These are phyloP conservation scores for Lunularia cruciata DNA, from an alignment of 225 moss, liverwort and hornwort species.

Conservation along the genomic window DNA sequence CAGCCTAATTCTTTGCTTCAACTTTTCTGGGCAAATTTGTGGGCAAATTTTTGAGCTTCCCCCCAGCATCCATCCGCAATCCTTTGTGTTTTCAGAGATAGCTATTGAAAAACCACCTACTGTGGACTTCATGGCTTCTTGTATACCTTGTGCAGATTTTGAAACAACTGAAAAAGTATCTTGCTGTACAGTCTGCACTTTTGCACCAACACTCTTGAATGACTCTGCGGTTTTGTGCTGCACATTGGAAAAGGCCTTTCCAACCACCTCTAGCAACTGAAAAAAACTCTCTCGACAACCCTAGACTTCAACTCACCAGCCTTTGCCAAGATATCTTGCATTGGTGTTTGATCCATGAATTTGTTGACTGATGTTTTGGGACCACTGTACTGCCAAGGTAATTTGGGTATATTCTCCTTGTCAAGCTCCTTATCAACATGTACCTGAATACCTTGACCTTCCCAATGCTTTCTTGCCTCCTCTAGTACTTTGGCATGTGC, in stretches of 20 bases:
- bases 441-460: constrained; percentile 75
- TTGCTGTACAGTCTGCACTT: constrained; percentile 42
- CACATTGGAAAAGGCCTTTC: constrained; percentile 41
- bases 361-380: constrained; percentile 59
- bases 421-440: constrained; percentile 66
- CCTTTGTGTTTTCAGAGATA: constrained; percentile 62
- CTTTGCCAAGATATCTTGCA: constrained; percentile 71
- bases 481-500: constrained; percentile 70
- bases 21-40: no score
- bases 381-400: constrained; percentile 78
- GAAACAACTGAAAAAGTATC: constrained; percentile 41
- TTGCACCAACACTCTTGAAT: constrained; percentile 42
- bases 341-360: constrained; percentile 66
- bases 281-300: constrained; percentile 54
- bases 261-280: constrained; percentile 47
- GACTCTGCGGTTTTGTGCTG: constrained; percentile 48
- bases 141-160: constrained; percentile 40
- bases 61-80: constrained; percentile 67
- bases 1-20: no score
- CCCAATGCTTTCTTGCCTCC: constrained; percentile 80
- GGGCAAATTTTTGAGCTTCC: constrained; percentile 69
- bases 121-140: constrained; percentile 42
- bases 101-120: constrained; percentile 48
- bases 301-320: constrained; percentile 65
- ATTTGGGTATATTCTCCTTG: constrained; percentile 75